A percentile compares a stretch with the other conserved stretches of the same genome.
These are phyloP conservation scores for Sporothrix dimorphospora DNA, from an alignment of 2,329 filamentous ascomycete species.

Conservation along the genomic window DNA sequence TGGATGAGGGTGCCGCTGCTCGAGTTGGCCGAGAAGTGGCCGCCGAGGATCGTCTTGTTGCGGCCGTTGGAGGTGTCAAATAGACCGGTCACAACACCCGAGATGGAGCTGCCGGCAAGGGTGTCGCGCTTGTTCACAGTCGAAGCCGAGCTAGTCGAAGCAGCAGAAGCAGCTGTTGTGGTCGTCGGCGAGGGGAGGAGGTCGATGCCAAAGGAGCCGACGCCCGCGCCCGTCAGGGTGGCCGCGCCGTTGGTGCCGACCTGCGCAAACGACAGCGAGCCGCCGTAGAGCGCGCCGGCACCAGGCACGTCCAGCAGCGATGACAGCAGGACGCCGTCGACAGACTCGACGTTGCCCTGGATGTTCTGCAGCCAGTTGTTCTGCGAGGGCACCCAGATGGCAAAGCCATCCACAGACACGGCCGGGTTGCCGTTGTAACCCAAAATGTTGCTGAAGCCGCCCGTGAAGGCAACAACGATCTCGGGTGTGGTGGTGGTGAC, in stretches of 20 bases:
- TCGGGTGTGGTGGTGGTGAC: slow-evolving; percentile 70
- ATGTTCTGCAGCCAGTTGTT: slow-evolving; percentile 89
- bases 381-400: slow-evolving; percentile 85
- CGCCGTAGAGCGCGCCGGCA: slow-evolving; percentile 72
- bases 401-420: slow-evolving; percentile 72
- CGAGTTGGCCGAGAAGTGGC: slow-evolving; percentile 76
- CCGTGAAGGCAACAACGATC: slow-evolving; percentile 76
- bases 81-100: slow-evolving; percentile 74
- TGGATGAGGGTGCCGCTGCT: slow-evolving; percentile 71
- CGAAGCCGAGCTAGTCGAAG: slow-evolving; percentile 42
- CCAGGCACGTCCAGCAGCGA: slow-evolving; percentile 66
- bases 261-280: slow-evolving; percentile 78
- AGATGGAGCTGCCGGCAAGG: slow-evolving; percentile 46
- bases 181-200: slow-evolving; percentile 47
- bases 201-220: slow-evolving; percentile 62
- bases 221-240: slow-evolving; percentile 58
- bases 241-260: slow-evolving; percentile 73
- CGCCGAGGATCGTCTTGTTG: slow-evolving; percentile 86
- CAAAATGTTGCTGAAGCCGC: slow-evolving; percentile 74
- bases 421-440: slow-evolving; percentile 66
- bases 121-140: slow-evolving; percentile 51
- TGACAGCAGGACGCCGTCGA: slow-evolving; percentile 74
- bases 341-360: slow-evolving; percentile 62
- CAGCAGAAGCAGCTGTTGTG: slow-evolving; percentile 43
- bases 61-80: slow-evolving; percentile 69